Percentiles rank a stretch among this genome's conserved stretches.
These are phyloP conservation scores for Sabuloglossum arenarium DNA, from an alignment of 495 filamentous ascomycete genomes.

Conservation along the genomic window DNA sequence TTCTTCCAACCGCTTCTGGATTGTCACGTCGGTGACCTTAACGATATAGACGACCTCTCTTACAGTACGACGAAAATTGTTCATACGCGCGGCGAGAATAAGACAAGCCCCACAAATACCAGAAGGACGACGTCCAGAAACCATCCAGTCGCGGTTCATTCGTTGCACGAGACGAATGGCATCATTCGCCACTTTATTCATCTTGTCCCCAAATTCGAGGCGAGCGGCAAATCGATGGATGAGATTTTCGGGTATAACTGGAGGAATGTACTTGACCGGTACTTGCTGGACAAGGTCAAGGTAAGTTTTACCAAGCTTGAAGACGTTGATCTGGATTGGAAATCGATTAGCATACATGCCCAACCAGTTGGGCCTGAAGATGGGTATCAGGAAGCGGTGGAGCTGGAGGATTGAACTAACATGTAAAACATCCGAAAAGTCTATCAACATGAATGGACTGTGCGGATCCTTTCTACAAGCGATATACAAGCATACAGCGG, in stretches of 20 bases:
- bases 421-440: conserved; percentile 69
- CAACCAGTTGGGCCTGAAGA: background rate
- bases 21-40: conserved; percentile 79
- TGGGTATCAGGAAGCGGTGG: background rate
- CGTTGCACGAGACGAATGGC: conserved; percentile 68
- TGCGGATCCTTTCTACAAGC: conserved; percentile 48
- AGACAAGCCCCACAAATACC: conserved; percentile 88
- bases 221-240: conserved; percentile 76
- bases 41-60: conserved; percentile 90
- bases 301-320: conserved; percentile 67
- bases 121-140: conserved; percentile 73
- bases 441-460: conserved; percentile 65
- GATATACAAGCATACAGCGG: conserved; percentile 70
- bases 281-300: conserved; percentile 53
- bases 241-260: conserved; percentile 62
- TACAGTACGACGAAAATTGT: conserved; percentile 83
- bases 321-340: conserved; percentile 53
- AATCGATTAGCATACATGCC: background rate
- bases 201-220: conserved; percentile 65
- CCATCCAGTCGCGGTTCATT: conserved; percentile 95
- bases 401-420: conserved; percentile 12
- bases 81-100: conserved; percentile 87
- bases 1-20: conserved; percentile 72
- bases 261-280: conserved; percentile 28
- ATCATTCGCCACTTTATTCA: conserved; percentile 62